Percentiles rank a stretch among this genome's conserved stretches.
phyloP scores from a whole-genome alignment of 352 stramenopile genomes.

The Globisporangium cystogenes region DNA sequence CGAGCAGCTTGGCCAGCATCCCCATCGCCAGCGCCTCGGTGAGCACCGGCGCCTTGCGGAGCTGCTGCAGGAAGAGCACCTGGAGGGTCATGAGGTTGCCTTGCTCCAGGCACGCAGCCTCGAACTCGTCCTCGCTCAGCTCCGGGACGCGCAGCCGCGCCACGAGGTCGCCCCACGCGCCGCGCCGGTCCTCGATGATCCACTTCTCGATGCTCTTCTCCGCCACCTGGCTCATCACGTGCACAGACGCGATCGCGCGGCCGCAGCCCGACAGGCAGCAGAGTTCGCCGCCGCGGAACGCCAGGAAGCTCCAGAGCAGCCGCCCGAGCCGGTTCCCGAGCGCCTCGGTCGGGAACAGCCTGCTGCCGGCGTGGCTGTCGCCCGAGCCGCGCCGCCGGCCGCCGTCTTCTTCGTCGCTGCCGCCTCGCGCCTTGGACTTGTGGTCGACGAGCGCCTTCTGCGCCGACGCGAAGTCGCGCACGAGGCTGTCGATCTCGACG shows the following conservation, averaged over 20 bases:
- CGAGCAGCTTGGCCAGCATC: conserved; percentile 64
- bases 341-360: conserved; percentile 28
- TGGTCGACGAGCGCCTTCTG: conserved; percentile 27
- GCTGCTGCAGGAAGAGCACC: conserved; percentile 72
- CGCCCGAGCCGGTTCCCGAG: conserved; percentile 59
- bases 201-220: conserved; percentile 85
- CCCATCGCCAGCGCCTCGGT: conserved; percentile 66
- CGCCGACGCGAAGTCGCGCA: conserved; percentile 73
- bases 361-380: background rate
- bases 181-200: conserved; percentile 73
- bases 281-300: conserved; percentile 72
- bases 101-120: conserved; percentile 57
- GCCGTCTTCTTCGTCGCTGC: conserved; percentile 18
- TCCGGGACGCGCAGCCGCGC: conserved; percentile 64
- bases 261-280: conserved; percentile 67
- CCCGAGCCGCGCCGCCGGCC: background rate
- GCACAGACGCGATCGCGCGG: conserved; percentile 70
- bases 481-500: conserved; percentile 72
- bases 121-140: conserved; percentile 78
- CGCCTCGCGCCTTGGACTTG: conserved; percentile 11
- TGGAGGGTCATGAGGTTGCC: conserved; percentile 75
- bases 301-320: conserved; percentile 76
- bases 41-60: conserved; percentile 49
- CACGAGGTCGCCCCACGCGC: conserved; percentile 56
- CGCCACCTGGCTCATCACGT: conserved; percentile 75